A percentile compares a stretch with the other conserved stretches of the same genome.
Conservation (phyloP, 2,329 filamentous ascomycete genomes). For the Penicillium sp. region DNA sequence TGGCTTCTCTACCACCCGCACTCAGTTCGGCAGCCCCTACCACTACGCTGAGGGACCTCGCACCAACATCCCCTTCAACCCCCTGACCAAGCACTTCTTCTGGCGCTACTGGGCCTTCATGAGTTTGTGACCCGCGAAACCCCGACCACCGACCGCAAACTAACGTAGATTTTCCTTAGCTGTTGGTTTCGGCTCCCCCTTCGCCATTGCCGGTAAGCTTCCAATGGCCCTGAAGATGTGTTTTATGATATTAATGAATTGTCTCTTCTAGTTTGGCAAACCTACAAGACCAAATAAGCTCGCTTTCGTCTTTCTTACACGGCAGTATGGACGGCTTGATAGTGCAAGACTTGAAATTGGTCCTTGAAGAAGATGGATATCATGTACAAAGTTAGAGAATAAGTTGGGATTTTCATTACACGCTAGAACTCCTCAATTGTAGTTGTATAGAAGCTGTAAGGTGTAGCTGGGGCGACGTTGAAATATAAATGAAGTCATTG, state of each 20-base stretch:
- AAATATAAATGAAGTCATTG: conserved; percentile 48
- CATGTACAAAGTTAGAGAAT: conserved; percentile 44
- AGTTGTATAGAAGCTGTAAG: conserved; percentile 18
- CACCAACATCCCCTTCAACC: conserved; percentile 96
- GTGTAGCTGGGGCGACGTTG: conserved; percentile 24
- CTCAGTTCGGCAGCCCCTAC: conserved; percentile 85
- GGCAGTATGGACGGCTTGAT: conserved; percentile 19
- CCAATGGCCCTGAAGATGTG: neutral
- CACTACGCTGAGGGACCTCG: conserved; percentile 97
- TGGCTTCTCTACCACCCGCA: conserved; percentile 88
- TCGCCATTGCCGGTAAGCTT: conserved; percentile 63
- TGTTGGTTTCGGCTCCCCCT: conserved; percentile 60
- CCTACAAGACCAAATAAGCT: conserved; percentile 59
- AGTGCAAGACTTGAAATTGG: conserved; percentile 22
- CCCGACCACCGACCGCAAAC: conserved; percentile 18
- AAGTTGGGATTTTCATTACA: conserved; percentile 26
- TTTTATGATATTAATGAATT: conserved; percentile 24
- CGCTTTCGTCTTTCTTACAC: conserved; percentile 17
- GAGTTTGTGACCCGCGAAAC: conserved; percentile 50
- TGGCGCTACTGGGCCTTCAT: conserved; percentile 81
- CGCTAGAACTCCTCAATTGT: conserved; percentile 11
- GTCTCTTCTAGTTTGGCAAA: conserved; percentile 61
- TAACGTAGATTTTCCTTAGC: conserved; percentile 47
- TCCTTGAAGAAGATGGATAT: conserved; percentile 30
- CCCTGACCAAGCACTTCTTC: conserved; percentile 81